Percentiles rank a stretch among this genome's conserved stretches.
phyloP scores from a whole-genome alignment of 2,329 filamentous ascomycete genomes.

The Sporothrix pallida region DNA sequence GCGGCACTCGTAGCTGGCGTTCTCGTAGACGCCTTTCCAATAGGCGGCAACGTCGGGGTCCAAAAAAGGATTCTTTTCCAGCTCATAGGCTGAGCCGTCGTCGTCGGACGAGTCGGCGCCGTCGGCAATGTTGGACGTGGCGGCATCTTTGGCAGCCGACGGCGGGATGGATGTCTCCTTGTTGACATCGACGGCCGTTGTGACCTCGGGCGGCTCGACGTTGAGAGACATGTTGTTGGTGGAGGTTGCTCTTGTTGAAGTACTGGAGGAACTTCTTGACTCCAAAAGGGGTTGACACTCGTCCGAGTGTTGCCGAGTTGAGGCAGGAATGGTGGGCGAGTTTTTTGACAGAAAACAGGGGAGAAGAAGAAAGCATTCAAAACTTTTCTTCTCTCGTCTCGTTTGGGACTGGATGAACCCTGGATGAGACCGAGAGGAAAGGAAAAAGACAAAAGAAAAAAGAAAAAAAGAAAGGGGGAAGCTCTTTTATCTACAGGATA shows the following conservation, averaged over 20 bases:
- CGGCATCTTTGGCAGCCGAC: constrained; percentile 10
- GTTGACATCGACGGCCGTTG: background rate
- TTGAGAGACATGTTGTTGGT: constrained; percentile 18
- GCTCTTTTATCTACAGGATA: constrained; percentile 13
- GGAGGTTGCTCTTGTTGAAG: background rate
- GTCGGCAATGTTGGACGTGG: background rate
- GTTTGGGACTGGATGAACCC: constrained; percentile 22
- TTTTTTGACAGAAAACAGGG: background rate
- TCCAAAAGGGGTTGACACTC: constrained; percentile 31
- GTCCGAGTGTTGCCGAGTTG: constrained; percentile 21
- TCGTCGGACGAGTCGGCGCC: constrained; percentile 22
- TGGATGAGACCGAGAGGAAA: constrained; percentile 30
- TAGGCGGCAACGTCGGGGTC: constrained; percentile 43
- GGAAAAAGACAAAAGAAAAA: background rate
- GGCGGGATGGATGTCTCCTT: background rate
- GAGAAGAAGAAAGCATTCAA: background rate
- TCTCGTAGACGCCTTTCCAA: constrained; percentile 47
- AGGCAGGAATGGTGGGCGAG: constrained; percentile 21
- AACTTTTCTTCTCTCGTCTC: constrained; percentile 27
- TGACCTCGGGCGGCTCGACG: constrained; percentile 23
- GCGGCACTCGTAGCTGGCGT: constrained; percentile 56
- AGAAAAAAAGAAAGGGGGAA: background rate
- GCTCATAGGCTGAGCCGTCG: constrained; percentile 18
- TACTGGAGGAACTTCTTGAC: too few species aligned
- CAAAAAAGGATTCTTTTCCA: constrained; percentile 43